Conservation (phyloP, 768 basidiomycete species). For the Paxillus rubicundulus region DNA sequence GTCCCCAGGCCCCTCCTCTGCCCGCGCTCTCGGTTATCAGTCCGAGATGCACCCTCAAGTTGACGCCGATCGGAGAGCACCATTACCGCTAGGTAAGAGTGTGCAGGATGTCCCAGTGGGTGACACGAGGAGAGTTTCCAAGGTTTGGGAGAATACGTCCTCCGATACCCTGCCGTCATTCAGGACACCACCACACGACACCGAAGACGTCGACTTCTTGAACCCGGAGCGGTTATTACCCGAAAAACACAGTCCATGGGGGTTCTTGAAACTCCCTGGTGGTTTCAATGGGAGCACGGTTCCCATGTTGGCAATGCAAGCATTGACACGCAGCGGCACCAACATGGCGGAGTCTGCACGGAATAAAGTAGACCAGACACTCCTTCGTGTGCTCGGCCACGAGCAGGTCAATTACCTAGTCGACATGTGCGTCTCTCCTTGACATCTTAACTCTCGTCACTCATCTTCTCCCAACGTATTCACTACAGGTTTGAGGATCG, state of each 20-base stretch:
- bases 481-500: conserved; percentile 39
- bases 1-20: conserved; percentile 14
- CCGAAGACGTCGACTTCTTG: conserved; percentile 31
- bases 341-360: conserved; percentile 20
- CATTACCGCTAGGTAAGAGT: conserved; percentile 20
- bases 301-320: conserved; percentile 47
- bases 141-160: conserved; percentile 18
- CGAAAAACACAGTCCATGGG: conserved; percentile 37
- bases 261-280: conserved; percentile 36
- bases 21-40: conserved; percentile 11
- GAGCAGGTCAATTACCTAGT: conserved; percentile 37
- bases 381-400: conserved; percentile 33
- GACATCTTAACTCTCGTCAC: not conserved
- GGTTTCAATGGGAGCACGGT: conserved; percentile 43
- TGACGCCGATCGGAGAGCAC: conserved; percentile 24
- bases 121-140: conserved; percentile 18
- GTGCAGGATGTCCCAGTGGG: conserved; percentile 20
- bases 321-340: conserved; percentile 33
- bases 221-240: conserved; percentile 37
- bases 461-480: not conserved
- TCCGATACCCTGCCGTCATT: conserved; percentile 17
- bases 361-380: conserved; percentile 24
- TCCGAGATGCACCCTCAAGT: conserved; percentile 20
- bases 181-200: conserved; percentile 14
- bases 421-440: conserved; percentile 33